These are phyloP conservation scores for Botrytis squamosa DNA, from an alignment of 2,329 filamentous ascomycete species.

Conservation along the genomic window DNA sequence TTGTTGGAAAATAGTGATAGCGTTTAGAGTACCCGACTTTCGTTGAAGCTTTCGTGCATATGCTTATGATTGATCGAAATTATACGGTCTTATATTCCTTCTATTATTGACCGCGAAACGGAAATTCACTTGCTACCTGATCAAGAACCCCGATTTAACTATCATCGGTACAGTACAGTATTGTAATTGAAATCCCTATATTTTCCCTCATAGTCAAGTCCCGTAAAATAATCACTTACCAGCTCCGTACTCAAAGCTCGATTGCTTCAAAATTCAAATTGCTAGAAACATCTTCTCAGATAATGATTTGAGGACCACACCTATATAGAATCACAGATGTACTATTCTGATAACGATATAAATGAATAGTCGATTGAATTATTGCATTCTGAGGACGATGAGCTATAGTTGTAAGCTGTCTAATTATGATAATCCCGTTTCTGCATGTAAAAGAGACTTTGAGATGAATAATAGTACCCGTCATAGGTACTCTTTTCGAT, in stretches of 20 bases:
- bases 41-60: background rate
- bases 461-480: background rate
- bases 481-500: background rate
- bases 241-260: background rate
- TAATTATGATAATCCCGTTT: background rate
- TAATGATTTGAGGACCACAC: background rate
- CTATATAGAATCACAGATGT: background rate
- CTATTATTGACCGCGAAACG: background rate
- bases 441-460: background rate
- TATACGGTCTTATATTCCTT: background rate
- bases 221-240: rapidly evolving
- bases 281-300: background rate
- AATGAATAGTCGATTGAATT: background rate
- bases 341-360: background rate
- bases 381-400: background rate
- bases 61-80: background rate
- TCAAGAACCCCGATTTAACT: background rate
- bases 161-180: background rate
- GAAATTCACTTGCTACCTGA: background rate
- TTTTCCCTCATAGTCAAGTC: background rate
- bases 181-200: background rate
- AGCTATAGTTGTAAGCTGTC: background rate
- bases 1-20: background rate
- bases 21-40: background rate
- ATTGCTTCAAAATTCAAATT: background rate